These are phyloP conservation scores for Thoreauomyces humboldtii DNA, from an alignment of 192 early-diverging fungal genomes.

Conservation along the genomic window DNA sequence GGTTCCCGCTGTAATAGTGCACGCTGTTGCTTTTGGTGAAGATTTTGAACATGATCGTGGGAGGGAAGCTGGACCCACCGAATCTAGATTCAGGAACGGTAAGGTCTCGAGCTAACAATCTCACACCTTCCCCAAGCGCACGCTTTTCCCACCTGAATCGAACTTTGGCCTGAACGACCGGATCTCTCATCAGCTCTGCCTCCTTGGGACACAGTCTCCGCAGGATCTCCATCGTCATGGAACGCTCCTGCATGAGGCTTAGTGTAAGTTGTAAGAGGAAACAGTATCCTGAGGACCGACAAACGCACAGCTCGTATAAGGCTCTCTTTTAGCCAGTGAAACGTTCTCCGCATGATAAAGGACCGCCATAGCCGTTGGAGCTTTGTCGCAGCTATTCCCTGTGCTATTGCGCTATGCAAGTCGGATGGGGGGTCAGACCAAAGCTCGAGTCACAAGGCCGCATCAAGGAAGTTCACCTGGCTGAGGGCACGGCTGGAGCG, in stretches of 20 bases:
- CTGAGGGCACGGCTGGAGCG: not conserved
- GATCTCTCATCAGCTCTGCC: slow-evolving; percentile 45
- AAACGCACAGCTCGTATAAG: slow-evolving; percentile 38
- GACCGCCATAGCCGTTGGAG: slow-evolving; percentile 38
- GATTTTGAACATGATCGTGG: slow-evolving; percentile 50
- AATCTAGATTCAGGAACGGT: slow-evolving; percentile 25
- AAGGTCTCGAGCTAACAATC: no score
- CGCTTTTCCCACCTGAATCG: slow-evolving; percentile 40
- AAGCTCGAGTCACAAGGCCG: not conserved
- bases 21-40: slow-evolving; percentile 48
- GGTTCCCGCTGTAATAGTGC: slow-evolving; percentile 50
- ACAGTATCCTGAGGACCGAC: not conserved
- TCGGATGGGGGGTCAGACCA: not conserved
- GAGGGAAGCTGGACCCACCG: slow-evolving; percentile 44
- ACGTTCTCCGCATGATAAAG: slow-evolving; percentile 29
- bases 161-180: slow-evolving; percentile 38
- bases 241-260: slow-evolving; percentile 39
- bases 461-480: not conserved
- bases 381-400: slow-evolving; percentile 24
- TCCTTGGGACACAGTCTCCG: slow-evolving; percentile 46
- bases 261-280: not conserved
- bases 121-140: not conserved
- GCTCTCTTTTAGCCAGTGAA: slow-evolving; percentile 35
- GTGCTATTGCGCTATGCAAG: slow-evolving; percentile 1
- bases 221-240: slow-evolving; percentile 43